These are phyloP conservation scores for Melaleuca quinquenervia DNA, from an alignment of 345 rosid genomes.

Conservation along the genomic window DNA sequence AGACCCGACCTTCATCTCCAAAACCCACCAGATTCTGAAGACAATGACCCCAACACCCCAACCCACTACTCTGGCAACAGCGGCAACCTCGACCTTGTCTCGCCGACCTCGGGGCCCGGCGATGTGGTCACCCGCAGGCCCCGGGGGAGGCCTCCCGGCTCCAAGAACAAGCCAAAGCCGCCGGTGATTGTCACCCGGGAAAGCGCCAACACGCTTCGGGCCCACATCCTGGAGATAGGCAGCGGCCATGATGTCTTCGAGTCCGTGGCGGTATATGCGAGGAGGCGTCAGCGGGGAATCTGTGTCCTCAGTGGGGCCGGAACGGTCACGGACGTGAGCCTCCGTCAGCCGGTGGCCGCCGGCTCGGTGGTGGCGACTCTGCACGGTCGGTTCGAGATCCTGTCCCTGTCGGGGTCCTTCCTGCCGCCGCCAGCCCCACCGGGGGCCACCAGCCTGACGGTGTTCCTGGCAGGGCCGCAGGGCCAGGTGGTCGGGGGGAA, in stretches of 20 bases:
- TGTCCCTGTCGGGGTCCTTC: conserved; percentile 37
- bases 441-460: conserved; percentile 35
- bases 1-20: conserved; percentile 11
- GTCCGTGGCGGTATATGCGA: conserved; percentile 25
- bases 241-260: conserved; percentile 36
- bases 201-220: conserved; percentile 34
- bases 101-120: not conserved
- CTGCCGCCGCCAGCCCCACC: conserved; percentile 46
- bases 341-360: conserved; percentile 32
- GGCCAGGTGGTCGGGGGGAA: conserved; percentile 46
- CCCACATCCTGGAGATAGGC: conserved; percentile 33
- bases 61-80: not conserved
- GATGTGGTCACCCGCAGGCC: conserved; percentile 20
- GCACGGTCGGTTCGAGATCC: conserved; percentile 42
- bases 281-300: conserved; percentile 32
- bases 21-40: not conserved
- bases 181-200: conserved; percentile 37
- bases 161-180: conserved; percentile 37
- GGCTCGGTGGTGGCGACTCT: conserved; percentile 25
- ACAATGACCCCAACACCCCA: not conserved
- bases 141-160: conserved; percentile 35
- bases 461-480: conserved; percentile 35
- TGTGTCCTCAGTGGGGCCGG: conserved; percentile 39
- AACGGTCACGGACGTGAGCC: conserved; percentile 35
- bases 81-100: not conserved